Base-by-base conservation (phyloP, 2,329 filamentous ascomycete genomes). In the Microsporum canis region DNA sequence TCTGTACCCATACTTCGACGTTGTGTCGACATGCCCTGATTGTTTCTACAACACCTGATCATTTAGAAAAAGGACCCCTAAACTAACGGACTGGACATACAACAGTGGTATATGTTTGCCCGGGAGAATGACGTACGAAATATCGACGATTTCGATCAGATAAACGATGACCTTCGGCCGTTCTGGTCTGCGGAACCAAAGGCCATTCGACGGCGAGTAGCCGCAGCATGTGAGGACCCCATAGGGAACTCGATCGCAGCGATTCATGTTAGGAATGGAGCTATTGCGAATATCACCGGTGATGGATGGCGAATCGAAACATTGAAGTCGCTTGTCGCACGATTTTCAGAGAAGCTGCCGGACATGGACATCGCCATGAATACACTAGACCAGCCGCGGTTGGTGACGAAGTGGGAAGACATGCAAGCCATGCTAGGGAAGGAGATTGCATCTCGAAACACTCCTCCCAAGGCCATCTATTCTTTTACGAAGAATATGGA, bases 111-210 rank as follows among this genome's bases (percentile, higher is more conserved):
- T 63, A 63, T 71, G 3, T 80, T 73, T 65, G 79, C 79, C 5
- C 66, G 71, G 36, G 69, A 71, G 8, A 67, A 76, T 53, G 68
- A 75, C 58, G 73, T 76, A 0, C 41, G 80, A 34, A 70, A 81
- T 1, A 69, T 81, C 3, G 79, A 81, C 65, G 75, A 78, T 63
- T 81, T 79, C 65, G 78, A 81, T 62, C 77, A 77, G 62, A 78
- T 81, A 7, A 79, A 81, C 66, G 67, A 77, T 61, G 79, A 81
- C 60, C 58, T 80, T 31, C 71, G 68, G 33, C 78, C 79, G 0
- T 80, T 79, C 64, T 81, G 79, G 79, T 78, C 72, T 4, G 61
- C 80, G 0, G 63, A 72, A 2, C 70, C 79, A 2, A 68, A 68
- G 43, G 67, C 74, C 31, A 73, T 80, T 31, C 74, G 76, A 2